Evolutionary conservation across 257 asterid genomes (phyloP), one percentile per base, ranked within the genome.

Genomic region (Solanum okadae): DNA sequence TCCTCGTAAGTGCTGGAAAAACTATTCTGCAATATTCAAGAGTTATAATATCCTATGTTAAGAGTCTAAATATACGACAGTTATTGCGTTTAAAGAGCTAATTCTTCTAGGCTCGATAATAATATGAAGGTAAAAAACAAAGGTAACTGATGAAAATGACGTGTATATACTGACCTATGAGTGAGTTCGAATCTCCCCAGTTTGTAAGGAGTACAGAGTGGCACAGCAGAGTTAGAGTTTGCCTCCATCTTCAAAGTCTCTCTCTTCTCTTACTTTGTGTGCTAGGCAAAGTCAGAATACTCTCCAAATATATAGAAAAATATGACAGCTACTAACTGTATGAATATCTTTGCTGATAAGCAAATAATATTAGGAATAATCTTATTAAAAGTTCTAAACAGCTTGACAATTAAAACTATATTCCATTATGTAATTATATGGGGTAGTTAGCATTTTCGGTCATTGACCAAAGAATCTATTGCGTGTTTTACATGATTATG

Each of bases 1-100:
- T 83, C 71, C 94, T 75, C 1, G 94, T 89, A 35, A 92, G 49
- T 31, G 92, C 91, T 33, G 94, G 90, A 38, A 91, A 86, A 3
- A 91, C 93, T 15, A 91, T 70, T 86, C 93, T 89, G 91, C 82
- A 38, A 42, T 31, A 77, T 38, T 40, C 59, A 77, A 23, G n/a
- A 42, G 37, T 77, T 14, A 6, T n/a, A 23, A 76, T 34, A 72
- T 72, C 81, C 14, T 6, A 31, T 29, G 12, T 70, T 29, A 27
- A 70, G 76, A 70, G 76, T 68, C 22, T 49, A 49, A 49, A 49
- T 49, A 49, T 49, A 49, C 20, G 22, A 49, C 3, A 5, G 22
- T 49, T 49, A 49, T 49, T 49, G 6, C 59, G 8, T 49, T 49
- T 49, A 49, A 49, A 49, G 59, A 49, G 22, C 59, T 14, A 49